Evolutionary conservation across 352 stramenopile species (phyloP).

Genomic region (Pythium vanterpoolii): DNA sequence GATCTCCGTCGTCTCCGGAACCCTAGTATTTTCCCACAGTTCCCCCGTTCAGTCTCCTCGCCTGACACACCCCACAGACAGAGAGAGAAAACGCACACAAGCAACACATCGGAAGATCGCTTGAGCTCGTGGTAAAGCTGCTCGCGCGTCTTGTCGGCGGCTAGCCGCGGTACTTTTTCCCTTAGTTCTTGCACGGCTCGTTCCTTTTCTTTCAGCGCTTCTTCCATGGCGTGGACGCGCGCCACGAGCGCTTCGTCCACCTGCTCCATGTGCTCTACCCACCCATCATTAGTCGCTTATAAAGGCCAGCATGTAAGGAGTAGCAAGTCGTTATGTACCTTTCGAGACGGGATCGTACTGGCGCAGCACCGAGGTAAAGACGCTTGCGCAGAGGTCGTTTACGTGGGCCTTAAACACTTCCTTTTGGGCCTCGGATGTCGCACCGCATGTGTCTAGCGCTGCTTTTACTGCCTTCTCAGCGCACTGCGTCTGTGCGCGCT

Average conservation of each 20-base stretch:
- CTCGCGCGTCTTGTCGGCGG: conserved; percentile 43
- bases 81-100: conserved; percentile 28
- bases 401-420: conserved; percentile 77
- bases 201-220: conserved; percentile 54
- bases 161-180: conserved; percentile 50
- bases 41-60: not conserved
- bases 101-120: conserved; percentile 43
- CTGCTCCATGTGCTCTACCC: conserved; percentile 56
- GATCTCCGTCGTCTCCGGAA: conserved; percentile 19
- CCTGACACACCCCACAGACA: not conserved
- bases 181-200: conserved; percentile 48
- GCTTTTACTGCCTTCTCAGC: conserved; percentile 48
- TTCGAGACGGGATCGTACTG: conserved; percentile 72
- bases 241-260: conserved; percentile 41
- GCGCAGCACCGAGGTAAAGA: conserved; percentile 59
- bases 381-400: conserved; percentile 66
- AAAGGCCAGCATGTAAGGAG: too few species aligned
- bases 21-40: not conserved
- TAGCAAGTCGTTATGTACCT: conserved; percentile 24
- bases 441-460: conserved; percentile 45
- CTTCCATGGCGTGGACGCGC: conserved; percentile 49
- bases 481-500: conserved; percentile 67
- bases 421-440: conserved; percentile 52
- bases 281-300: not conserved
- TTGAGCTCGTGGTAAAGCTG: conserved; percentile 58